Evolutionary conservation across 2,329 filamentous ascomycete genomes (phyloP), one percentile per base, ranked within the genome.

Genomic region (Hypomyces rosellus): DNA sequence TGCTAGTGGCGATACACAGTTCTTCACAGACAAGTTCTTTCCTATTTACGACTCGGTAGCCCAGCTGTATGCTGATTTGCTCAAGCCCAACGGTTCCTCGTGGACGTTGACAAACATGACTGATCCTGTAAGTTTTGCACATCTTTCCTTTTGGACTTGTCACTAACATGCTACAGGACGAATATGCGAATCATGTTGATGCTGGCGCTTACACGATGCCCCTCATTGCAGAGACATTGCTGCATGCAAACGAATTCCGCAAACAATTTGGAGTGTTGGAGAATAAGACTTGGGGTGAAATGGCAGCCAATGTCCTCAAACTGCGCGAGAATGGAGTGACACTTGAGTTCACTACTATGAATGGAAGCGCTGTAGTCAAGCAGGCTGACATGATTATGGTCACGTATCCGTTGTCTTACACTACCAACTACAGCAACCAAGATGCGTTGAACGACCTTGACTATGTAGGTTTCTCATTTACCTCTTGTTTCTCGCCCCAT

Each of bases 131-230:
- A 59, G 70, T 65, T 12, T 4, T 2, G n/a, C 20, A 4, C 3
- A 4, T 6, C 4, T 5, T 44, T 18, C 37, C 3, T 12, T 4
- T 9, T 34, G 1, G 7, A 4, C 5, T 4, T 5, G 11, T 50
- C 14, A 18, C 43, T 46, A 46, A 49, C 18, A 34, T 15, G 20
- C 18, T 4, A 6, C 49, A 75, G 71, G 81, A 84, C 55, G 84
- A 87, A 61, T 87, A 85, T 58, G 84, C 84, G 8, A 86, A 87
- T 57, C 70, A 77, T 48, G 70, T 85, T 47, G 77, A 86, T 57
- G 85, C 85, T 34, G 80, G 81, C n/a, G 85, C 80, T 2, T 89
- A 78, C 59, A 88, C 85, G 0, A 83, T 84, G 73, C 74, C 81
- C 0, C 65, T 84, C 33, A 81, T 85, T 46, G 65, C 74, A 57